Base-by-base conservation (phyloP, 805 yeast species). In the Pichia pseudocactophila region DNA sequence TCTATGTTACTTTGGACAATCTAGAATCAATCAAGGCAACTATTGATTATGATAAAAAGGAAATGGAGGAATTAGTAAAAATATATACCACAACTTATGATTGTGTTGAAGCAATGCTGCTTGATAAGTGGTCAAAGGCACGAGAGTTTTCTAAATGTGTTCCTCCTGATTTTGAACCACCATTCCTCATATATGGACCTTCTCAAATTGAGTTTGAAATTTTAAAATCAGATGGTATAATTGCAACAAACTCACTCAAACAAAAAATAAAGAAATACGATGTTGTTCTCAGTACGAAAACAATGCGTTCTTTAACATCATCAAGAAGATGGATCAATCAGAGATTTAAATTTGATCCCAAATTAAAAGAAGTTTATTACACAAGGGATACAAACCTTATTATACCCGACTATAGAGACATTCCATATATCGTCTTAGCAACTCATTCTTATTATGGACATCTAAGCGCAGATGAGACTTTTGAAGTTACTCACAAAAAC, bases 261-360 rank as follows among this genome's bases (percentile, higher is more conserved):
- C 40, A 46, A 26, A 57, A 58, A 36, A 45, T 58, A 2, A 46
- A 54, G 12, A 44, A 36, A 26, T 47, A 56, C 50, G 36, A 46
- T 25, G 55, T 58, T 18, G 48, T 44, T 31, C 58, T 60, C 6
- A 54, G 47, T 15, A 56, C 57, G 36, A 55, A 48, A 34, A 58
- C 58, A 32, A 57, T 58, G 61, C 41, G 62, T 37, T 51, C 56
- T 11, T 51, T 58, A 20, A 56, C 62, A 5, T 56, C 57, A 38
- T 60, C 62, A 7, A 37, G 62, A 38, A 47, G 62, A 37, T 58
- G 62, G 62, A 58, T 58, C 46, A 58, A 58, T 40, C 62, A 58
- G 44, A 45, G 62, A 39, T 58, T 58, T 43, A 54, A 51, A 36
- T 54, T 39, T 31, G 53, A 57, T 37, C 30, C 46, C 7, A 25